phyloP scores from a whole-genome alignment of 108 stramenopile species.

The Epithemia pelagica region DNA sequence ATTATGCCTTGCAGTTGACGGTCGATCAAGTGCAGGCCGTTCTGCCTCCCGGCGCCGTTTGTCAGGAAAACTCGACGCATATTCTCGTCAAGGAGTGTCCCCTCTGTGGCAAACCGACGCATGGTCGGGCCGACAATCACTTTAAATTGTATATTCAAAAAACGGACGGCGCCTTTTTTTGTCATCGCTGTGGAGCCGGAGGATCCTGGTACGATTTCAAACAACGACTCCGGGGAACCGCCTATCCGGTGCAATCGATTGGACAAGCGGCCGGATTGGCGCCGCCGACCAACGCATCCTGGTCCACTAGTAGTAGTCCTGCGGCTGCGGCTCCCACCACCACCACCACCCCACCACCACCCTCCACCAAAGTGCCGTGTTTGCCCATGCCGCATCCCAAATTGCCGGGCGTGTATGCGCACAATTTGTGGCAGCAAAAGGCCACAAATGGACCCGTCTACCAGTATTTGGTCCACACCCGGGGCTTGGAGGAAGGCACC shows the following conservation, averaged over 20 bases:
- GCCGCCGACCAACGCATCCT: too few species aligned
- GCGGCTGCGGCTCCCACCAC: too few species aligned
- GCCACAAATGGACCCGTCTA: slow-evolving; percentile 23
- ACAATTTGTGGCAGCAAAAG: slow-evolving; percentile 36
- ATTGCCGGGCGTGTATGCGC: slow-evolving; percentile 39
- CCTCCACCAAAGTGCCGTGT: slow-evolving; percentile 1
- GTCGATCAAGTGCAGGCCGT: not conserved
- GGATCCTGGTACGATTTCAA: slow-evolving; percentile 93
- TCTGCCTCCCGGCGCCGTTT: too few species aligned
- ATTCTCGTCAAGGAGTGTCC: slow-evolving; percentile 71
- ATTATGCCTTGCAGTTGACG: not conserved
- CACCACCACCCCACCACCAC: not conserved
- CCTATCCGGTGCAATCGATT: not conserved
- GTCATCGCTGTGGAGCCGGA: slow-evolving; percentile 85
- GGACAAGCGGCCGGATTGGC: not conserved
- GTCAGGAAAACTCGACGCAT: too few species aligned
- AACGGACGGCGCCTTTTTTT: slow-evolving; percentile 83
- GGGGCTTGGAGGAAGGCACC: slow-evolving; percentile 53
- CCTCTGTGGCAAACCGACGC: slow-evolving; percentile 76
- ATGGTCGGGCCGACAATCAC: slow-evolving; percentile 42
- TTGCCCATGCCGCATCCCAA: slow-evolving; percentile 60
- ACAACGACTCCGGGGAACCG: slow-evolving; percentile 37
- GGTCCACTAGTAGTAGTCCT: not conserved
- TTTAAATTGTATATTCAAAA: slow-evolving; percentile 67
- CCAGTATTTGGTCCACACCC: slow-evolving; percentile 45